Base-by-base conservation (phyloP, 331 rosid species). In the Pyracantha coccinea region DNA sequence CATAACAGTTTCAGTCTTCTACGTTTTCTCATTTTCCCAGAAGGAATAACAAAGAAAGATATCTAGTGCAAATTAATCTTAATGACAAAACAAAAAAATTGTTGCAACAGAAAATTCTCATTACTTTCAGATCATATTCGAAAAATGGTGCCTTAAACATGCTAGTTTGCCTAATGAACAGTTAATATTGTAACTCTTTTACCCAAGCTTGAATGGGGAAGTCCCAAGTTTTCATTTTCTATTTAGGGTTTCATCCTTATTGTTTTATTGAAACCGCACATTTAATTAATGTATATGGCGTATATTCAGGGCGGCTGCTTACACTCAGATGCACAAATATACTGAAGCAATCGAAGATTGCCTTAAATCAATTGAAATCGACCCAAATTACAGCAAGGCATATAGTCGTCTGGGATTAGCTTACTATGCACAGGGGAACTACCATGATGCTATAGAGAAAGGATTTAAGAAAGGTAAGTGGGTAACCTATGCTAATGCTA, bases 391-490 rank as follows among this genome's bases (percentile, higher is more conserved):
- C 78, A 81, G 96, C 88, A 94, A 94, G 87, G 99, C 95, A 70
- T 94, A 88, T 85, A 92, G 96, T 81, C 97, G 96, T 65, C 85
- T 94, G 79, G 99, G 99, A 32, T 75, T 85, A 79, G 96, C 90
- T 75, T 90, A 87, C 78, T 92, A 85, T 86, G 95, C 85, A 44
- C 95, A 87, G 73, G 97, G 99, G 87, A 90, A 87, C 65, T 94
- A 91, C 82, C 78, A 80, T 71, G 93, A 87, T 77, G 97, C 97
- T 58, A 83, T 94, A 78, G 81, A 88, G 41, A 78, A 80, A 75
- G 97, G 98, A 69, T 90, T 88, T 69, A 75, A 68, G 77, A 94
- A 78, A 92, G 99, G 99, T 94, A 69, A 63, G 87, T 83, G 21
- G 33, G 44, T 20, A 29, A 59, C 62, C 55, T 53, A 11, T 41